These are phyloP conservation scores for Rhizoctonia solani DNA, from an alignment of 1,284 basidiomycete genomes.

Conservation along the genomic window DNA sequence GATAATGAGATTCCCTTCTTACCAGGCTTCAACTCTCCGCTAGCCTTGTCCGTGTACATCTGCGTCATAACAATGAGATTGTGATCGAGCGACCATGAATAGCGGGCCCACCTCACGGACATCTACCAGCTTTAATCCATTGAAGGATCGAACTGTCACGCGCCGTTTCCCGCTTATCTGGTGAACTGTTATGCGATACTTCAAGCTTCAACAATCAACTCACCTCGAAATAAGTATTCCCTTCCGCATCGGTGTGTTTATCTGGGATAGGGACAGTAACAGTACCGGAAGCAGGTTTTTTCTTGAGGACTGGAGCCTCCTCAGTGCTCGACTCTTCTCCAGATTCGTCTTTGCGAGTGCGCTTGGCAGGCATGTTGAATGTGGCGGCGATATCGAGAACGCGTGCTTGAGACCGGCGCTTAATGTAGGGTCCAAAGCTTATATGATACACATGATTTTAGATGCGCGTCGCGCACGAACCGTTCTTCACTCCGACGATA, in stretches of 20 bases:
- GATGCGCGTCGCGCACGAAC: conserved; percentile 25
- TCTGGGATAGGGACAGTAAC: conserved; percentile 2
- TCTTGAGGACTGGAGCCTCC: background rate
- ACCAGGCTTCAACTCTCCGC: conserved; percentile 27
- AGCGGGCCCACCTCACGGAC: conserved; percentile 23
- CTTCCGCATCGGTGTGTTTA: conserved; percentile 28
- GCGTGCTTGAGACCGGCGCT: conserved; percentile 4
- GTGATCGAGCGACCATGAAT: background rate
- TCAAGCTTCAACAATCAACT: background rate
- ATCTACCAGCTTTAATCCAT: conserved; percentile 26
- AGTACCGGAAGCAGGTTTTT: background rate
- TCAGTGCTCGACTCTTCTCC: conserved; percentile 2
- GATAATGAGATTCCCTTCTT: conserved; percentile 25
- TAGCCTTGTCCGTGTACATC: conserved; percentile 26
- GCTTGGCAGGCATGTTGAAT: conserved; percentile 29
- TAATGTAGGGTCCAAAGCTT: conserved; percentile 10
- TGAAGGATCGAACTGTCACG: conserved; percentile 9
- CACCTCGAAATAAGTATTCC: conserved; percentile 31
- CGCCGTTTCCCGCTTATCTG: conserved; percentile 29
- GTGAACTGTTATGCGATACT: background rate
- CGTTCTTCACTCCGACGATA: background rate
- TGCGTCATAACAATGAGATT: background rate
- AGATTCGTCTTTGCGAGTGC: conserved; percentile 11
- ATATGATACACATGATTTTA: conserved; percentile 10
- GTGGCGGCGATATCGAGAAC: conserved; percentile 8